Conservation (phyloP, 768 basidiomycete species). For the Psilocybe sp. region DNA sequence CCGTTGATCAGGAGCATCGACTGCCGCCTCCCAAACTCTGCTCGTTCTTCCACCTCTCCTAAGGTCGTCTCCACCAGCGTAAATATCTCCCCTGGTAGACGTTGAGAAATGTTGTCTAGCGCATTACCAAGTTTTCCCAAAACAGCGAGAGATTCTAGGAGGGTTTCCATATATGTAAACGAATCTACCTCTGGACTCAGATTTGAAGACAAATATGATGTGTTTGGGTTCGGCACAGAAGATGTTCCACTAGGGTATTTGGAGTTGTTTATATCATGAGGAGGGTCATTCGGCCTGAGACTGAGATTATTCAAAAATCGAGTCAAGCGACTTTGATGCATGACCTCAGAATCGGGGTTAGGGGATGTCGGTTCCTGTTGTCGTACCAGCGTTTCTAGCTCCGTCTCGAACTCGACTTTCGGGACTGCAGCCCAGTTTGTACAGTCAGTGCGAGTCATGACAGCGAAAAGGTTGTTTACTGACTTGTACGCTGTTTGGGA, state of each 20-base stretch:
- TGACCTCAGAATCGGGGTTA: conserved; percentile 27
- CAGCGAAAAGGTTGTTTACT: conserved; percentile 24
- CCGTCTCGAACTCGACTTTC: conserved; percentile 62
- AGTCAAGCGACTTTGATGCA: conserved; percentile 48
- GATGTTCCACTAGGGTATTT: conserved; percentile 22
- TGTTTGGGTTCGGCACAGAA: conserved; percentile 10
- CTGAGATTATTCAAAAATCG: conserved; percentile 65
- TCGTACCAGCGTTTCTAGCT: conserved; percentile 28
- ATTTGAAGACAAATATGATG: conserved; percentile 16
- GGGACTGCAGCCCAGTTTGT: conserved; percentile 42
- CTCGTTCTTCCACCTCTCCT: conserved; percentile 89
- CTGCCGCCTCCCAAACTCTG: conserved; percentile 67
- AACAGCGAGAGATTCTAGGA: conserved; percentile 90
- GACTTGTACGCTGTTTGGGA: conserved; percentile 75
- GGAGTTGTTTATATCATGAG: conserved; percentile 57
- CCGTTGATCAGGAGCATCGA: conserved; percentile 34
- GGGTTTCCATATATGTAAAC: conserved; percentile 88
- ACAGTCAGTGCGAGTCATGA: background rate
- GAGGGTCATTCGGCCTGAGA: conserved; percentile 75
- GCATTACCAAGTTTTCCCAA: conserved; percentile 85
- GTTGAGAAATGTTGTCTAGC: conserved; percentile 80
- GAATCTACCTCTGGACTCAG: conserved; percentile 89
- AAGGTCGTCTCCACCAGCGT: conserved; percentile 81
- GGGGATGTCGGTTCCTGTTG: conserved; percentile 34
- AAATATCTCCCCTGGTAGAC: conserved; percentile 81